Evolutionary conservation across 2,329 filamentous ascomycete genomes (phyloP).

Genomic region (Botrytis porri): DNA sequence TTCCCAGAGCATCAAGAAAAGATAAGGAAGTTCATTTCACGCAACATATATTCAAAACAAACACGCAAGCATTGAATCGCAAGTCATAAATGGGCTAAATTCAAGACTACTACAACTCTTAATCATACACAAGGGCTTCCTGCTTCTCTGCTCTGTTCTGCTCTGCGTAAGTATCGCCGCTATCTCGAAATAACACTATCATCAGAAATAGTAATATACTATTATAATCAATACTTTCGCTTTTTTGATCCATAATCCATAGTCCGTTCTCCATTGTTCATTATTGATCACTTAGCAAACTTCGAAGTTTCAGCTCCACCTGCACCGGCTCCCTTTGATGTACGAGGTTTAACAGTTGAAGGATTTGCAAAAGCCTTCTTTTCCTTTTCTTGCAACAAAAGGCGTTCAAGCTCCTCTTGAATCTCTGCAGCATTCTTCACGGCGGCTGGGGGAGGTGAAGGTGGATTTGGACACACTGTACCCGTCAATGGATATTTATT

Average conservation of each 20-base stretch:
- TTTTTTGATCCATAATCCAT: background rate
- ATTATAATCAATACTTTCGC: slow-evolving; percentile 14
- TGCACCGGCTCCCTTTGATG: background rate
- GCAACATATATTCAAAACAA: background rate
- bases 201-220: background rate
- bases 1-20: background rate
- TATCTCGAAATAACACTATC: slow-evolving; percentile 12
- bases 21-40: background rate
- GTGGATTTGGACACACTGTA: slow-evolving; percentile 20
- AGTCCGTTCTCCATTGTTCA: background rate
- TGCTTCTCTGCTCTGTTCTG: background rate
- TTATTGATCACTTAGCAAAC: background rate
- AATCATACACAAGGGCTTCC: slow-evolving; percentile 13
- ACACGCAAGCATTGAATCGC: background rate
- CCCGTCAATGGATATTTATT: slow-evolving; percentile 38
- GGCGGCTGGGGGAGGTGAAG: background rate
- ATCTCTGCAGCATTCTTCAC: slow-evolving; percentile 16
- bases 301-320: background rate
- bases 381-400: slow-evolving; percentile 21
- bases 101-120: slow-evolving; percentile 14
- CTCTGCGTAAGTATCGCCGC: slow-evolving; percentile 1
- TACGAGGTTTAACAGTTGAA: background rate
- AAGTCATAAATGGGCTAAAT: slow-evolving; percentile 10
- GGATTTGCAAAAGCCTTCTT: slow-evolving; percentile 15
- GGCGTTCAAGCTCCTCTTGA: slow-evolving; percentile 19